Percentiles rank a stretch among this genome's conserved stretches.
These are phyloP conservation scores for Rhodotorula sphaerocarpa DNA, from an alignment of 768 basidiomycete species.

Conservation along the genomic window DNA sequence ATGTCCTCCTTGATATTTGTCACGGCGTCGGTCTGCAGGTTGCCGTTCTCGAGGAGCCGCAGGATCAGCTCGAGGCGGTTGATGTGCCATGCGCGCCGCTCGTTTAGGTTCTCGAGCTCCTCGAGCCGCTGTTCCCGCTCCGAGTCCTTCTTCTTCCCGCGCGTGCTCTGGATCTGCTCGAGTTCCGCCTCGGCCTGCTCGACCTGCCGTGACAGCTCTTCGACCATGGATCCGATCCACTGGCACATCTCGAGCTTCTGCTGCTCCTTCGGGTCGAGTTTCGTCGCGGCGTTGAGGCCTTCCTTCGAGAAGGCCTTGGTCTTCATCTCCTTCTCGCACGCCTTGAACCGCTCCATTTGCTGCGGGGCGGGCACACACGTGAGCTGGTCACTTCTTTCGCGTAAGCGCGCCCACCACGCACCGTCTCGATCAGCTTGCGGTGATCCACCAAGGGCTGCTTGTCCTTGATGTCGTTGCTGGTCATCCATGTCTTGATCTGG, in stretches of 20 bases:
- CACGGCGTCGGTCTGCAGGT: constrained; percentile 71
- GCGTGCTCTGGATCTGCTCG: constrained; percentile 64
- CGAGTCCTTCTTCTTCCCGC: constrained; percentile 53
- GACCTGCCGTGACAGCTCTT: constrained; percentile 84
- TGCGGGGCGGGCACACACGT: constrained; percentile 42
- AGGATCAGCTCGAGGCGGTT: constrained; percentile 84
- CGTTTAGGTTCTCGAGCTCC: constrained; percentile 79
- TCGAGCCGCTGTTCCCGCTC: constrained; percentile 63
- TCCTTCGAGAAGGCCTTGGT: constrained; percentile 99
- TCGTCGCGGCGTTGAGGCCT: constrained; percentile 84
- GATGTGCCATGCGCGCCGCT: constrained; percentile 92
- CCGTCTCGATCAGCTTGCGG: constrained; percentile 91
- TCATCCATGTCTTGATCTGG: constrained; percentile 92
- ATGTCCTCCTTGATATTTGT: constrained; percentile 83
- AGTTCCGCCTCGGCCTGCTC: constrained; percentile 92
- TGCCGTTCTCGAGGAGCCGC: constrained; percentile 86
- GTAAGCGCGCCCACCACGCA: constrained; percentile 43
- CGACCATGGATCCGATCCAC: constrained; percentile 82
- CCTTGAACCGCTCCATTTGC: constrained; percentile 99
- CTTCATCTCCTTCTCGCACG: constrained; percentile 99
- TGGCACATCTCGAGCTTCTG: constrained; percentile 76
- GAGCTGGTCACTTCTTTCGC: no score
- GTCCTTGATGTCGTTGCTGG: constrained; percentile 98
- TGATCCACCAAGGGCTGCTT: constrained; percentile 85
- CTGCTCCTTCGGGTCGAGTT: constrained; percentile 93